phyloP scores from a whole-genome alignment of 805 yeast genomes.

The Saturnispora dispora region DNA sequence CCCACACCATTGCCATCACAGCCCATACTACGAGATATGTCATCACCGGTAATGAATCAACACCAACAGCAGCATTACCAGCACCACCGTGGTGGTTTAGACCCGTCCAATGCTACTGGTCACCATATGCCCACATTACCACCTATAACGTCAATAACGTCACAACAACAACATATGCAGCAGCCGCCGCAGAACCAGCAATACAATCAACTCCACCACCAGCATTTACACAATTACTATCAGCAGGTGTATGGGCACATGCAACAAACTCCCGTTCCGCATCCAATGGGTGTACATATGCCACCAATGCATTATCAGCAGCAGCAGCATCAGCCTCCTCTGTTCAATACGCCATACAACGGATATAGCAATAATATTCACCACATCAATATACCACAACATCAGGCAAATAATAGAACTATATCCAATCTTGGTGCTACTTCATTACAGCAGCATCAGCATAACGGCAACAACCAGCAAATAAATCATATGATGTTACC shows the following conservation, averaged over 20 bases:
- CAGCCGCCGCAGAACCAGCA: slow-evolving; percentile 5
- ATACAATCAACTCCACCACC: neutral
- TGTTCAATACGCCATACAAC: neutral
- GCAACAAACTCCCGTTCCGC: neutral
- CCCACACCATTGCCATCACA: neutral
- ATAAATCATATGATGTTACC: neutral
- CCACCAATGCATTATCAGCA: neutral
- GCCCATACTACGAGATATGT: neutral
- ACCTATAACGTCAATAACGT: neutral
- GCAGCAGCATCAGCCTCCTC: neutral
- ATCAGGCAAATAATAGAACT: neutral
- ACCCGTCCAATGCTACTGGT: neutral
- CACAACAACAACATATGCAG: neutral
- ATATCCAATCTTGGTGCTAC: neutral
- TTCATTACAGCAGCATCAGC: neutral
- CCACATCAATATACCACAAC: neutral
- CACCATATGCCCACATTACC: neutral
- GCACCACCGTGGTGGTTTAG: neutral
- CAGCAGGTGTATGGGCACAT: neutral
- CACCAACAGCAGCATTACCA: neutral
- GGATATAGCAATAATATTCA: neutral
- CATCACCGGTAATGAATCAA: slow-evolving; percentile 1
- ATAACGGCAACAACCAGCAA: neutral
- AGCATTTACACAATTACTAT: neutral
- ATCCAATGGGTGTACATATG: neutral